Evolutionary conservation across 164 flowering plant species (phyloP).

Genomic region (Amborella trichopoda): DNA sequence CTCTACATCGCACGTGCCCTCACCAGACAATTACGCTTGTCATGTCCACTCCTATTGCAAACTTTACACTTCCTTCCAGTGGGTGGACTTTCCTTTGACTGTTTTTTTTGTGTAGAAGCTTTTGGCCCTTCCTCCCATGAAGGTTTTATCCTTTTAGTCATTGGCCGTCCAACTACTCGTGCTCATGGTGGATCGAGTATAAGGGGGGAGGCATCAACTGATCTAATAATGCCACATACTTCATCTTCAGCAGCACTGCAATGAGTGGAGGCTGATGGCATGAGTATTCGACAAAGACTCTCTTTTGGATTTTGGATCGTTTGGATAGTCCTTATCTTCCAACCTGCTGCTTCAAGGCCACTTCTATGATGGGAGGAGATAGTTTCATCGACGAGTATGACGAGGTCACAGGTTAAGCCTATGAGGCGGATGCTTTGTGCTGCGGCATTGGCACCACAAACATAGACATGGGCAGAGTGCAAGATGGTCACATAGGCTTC

Average conservation of each 20-base stretch:
- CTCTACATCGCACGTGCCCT: no score
- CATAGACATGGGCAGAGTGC: constrained; percentile 48
- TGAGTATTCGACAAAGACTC: no score
- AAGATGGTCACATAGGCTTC: constrained; percentile 59
- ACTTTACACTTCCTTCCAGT: no score
- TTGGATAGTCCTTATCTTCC: constrained; percentile 40
- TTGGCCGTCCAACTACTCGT: no score
- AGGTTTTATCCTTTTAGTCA: constrained; percentile 61
- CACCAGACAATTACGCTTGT: no score
- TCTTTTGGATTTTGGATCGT: constrained; percentile 53
- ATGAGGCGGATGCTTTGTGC: constrained; percentile 54
- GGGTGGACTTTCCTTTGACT: no score
- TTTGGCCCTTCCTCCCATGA: no score
- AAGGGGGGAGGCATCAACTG: constrained; percentile 82
- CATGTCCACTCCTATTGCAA: no score
- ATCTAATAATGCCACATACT: constrained; percentile 80
- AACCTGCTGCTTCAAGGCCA: constrained; percentile 49
- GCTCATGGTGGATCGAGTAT: constrained; percentile 56
- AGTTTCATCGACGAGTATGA: constrained; percentile 46
- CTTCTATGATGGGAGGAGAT: constrained; percentile 37
- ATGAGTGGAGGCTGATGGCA: no score
- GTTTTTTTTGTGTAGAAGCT: no score
- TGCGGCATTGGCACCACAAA: constrained; percentile 53
- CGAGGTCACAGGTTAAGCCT: constrained; percentile 44
- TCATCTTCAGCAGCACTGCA: constrained; percentile 77